Base-by-base conservation (phyloP, 2,329 filamentous ascomycete species). In the Boeremia exigua region DNA sequence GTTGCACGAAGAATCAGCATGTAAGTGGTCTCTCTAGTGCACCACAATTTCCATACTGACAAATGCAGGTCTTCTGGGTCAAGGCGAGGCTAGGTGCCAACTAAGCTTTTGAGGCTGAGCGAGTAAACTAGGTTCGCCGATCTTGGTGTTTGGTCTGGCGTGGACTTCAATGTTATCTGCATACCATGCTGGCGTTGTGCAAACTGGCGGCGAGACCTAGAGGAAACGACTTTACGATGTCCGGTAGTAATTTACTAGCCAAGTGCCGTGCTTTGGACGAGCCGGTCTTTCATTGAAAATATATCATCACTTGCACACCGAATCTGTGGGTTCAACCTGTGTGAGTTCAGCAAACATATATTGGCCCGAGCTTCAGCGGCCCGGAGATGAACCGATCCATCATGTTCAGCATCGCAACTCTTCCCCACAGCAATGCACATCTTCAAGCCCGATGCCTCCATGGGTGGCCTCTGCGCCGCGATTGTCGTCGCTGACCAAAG, bases 1-100 rank as follows among this genome's bases (percentile, higher is more conserved):
- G 86, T 99, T 57, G 95, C 92, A 25, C 85, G 95, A 77, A 87
- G 94, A 75, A 89, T 99, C 70, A 97, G 92, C 89, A 96, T 96
- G 95, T 98, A 81, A 91, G 91, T 76, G 2, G 19, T 45, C 19
- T n/a, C 19, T 23, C 6, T 10, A 52, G 10, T 1, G 29, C n/a
- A 2, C n/a, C 6, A 17, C 15, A 44, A 2, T 1, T 14, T 12
- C 6, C 11, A 7, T n/a, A 45, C 58, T 70, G 42, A 72, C 60
- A 6, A 9, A 0, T 23, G 4, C 25, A 79, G 77, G 77, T 79
- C 77, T 49, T 75, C 75, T 48, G 76, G 77, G 48, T 75, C 75
- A 29, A 69, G 67, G 57, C 69, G 64, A 59, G 67, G 70, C 60
- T 68, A 68, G 66, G 59, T 51, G 61, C 61, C 58, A 40, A 59